Conservation (phyloP, 2,329 filamentous ascomycete genomes). For the Claviceps pazoutovae region DNA sequence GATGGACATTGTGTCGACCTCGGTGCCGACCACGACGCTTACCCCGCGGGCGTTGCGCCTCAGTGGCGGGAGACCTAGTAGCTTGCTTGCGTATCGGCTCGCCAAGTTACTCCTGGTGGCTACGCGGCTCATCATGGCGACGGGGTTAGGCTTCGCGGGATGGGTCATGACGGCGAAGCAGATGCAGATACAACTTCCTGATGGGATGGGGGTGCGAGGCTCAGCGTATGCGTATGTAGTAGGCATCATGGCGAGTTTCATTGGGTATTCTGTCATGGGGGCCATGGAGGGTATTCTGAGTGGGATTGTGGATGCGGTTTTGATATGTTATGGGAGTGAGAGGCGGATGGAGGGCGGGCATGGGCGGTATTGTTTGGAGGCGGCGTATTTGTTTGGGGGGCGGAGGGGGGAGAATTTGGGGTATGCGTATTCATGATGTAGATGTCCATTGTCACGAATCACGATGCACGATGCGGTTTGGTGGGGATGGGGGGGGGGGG, state of each 20-base stretch:
- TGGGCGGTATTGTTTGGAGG: constrained; percentile 80
- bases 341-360: constrained; percentile 51
- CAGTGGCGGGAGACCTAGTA: constrained; percentile 26
- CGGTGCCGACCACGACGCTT: constrained; percentile 59
- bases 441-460: no score
- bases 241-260: constrained; percentile 80
- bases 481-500: no score
- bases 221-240: constrained; percentile 93
- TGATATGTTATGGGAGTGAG: constrained; percentile 93
- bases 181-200: constrained; percentile 46
- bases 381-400: constrained; percentile 75
- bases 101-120: constrained; percentile 86
- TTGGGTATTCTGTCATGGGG: constrained; percentile 85
- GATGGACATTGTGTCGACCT: constrained; percentile 64
- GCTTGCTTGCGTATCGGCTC: constrained; percentile 74
- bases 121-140: constrained; percentile 80
- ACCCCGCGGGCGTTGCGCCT: constrained; percentile 39
- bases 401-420: constrained; percentile 12
- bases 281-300: constrained; percentile 82
- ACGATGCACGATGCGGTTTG: no score
- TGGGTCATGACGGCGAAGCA: constrained; percentile 88
- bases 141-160: constrained; percentile 82
- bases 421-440: constrained; percentile 5
- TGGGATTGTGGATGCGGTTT: constrained; percentile 73
- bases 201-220: constrained; percentile 46